Evolutionary conservation across 179 eudicot genomes (phyloP), one percentile per base, ranked within the genome.

Genomic region (Patellifolia procumbens): DNA sequence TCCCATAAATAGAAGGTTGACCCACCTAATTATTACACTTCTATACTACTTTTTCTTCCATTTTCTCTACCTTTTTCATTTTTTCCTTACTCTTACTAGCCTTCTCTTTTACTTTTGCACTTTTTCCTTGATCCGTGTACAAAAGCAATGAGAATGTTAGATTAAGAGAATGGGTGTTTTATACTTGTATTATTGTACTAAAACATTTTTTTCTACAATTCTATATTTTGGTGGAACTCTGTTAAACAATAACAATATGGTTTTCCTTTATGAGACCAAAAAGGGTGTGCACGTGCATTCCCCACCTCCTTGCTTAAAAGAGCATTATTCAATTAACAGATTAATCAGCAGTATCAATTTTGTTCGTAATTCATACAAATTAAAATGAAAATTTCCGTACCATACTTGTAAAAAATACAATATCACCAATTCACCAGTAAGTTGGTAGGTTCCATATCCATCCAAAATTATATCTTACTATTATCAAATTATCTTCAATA

Each of bases 281-380:
- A 70, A 51, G 74, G 35, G 20, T 12, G 37, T 70, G 74, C 74
- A 70, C 61, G 60, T 70, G 60, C 43, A 51, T 28, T 48, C 34
- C 37, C 56, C 22, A 16, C 55, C 55, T 71, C 74, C 32, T 49
- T 55, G 75, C 24, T 15, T 65, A 39, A 11, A 17, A 5, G n/a
- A 15, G 32, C 26, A 13, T 10, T n/a, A 19, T n/a, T 13, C 6
- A 2, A 28, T 29, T 59, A 59, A 13, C 64, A 22, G 34, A 10
- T 42, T 35, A n/a, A 6, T 42, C 24, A 32, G 62, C 43, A 65
- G 31, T 53, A 34, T 46, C 35, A 45, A 43, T 1, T 67, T 67
- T 67, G 1, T 42, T 42, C 22, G 4, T 5, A 67, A 7, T 65
- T 37, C 17, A 66, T 1, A 8, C 10, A 32, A 31, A 58, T 58